phyloP scores from a whole-genome alignment of 371 early-diverging fungal genomes.

The Dichotomocladium elegans region DNA sequence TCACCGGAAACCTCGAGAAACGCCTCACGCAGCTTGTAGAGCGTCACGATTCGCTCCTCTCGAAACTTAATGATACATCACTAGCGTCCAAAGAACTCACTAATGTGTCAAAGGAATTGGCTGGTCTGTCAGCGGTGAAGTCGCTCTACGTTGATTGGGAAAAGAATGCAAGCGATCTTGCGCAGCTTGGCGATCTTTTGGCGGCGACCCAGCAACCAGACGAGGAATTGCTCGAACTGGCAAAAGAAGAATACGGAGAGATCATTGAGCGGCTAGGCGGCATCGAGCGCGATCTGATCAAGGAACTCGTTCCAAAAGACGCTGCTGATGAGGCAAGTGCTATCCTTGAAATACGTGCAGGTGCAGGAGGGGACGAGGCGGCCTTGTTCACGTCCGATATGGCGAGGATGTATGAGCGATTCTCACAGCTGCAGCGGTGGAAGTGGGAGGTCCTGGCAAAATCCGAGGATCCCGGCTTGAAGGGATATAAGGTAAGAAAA shows the following conservation, averaged over 20 bases:
- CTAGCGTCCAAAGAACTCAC: constrained; percentile 20
- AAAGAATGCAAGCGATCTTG: constrained; percentile 21
- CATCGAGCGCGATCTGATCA: constrained; percentile 45
- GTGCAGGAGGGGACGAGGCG: constrained; percentile 85
- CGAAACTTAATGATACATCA: constrained; percentile 22
- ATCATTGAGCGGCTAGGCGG: constrained; percentile 20
- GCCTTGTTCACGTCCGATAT: constrained; percentile 75
- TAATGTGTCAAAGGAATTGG: constrained; percentile 33
- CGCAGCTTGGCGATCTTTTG: constrained; percentile 24
- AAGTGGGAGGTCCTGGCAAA: constrained; percentile 59
- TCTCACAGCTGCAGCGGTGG: constrained; percentile 63
- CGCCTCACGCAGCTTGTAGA: constrained; percentile 21
- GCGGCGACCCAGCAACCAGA: constrained; percentile 20
- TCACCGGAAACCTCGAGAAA: constrained; percentile 30
- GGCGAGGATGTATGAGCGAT: constrained; percentile 74
- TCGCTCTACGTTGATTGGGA: constrained; percentile 36
- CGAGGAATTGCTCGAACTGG: constrained; percentile 51
- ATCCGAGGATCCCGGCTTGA: constrained; percentile 50
- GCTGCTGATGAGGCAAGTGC: constrained; percentile 69
- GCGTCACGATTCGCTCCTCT: constrained; percentile 33
- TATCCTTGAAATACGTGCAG: constrained; percentile 78
- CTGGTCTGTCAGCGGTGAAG: constrained; percentile 21
- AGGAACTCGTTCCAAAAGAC: constrained; percentile 59
- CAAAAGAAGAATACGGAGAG: constrained; percentile 51
- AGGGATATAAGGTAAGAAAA: constrained; percentile 53